phyloP scores from a whole-genome alignment of 1,284 basidiomycete species.

The Rhodotorula mucilaginosa region DNA sequence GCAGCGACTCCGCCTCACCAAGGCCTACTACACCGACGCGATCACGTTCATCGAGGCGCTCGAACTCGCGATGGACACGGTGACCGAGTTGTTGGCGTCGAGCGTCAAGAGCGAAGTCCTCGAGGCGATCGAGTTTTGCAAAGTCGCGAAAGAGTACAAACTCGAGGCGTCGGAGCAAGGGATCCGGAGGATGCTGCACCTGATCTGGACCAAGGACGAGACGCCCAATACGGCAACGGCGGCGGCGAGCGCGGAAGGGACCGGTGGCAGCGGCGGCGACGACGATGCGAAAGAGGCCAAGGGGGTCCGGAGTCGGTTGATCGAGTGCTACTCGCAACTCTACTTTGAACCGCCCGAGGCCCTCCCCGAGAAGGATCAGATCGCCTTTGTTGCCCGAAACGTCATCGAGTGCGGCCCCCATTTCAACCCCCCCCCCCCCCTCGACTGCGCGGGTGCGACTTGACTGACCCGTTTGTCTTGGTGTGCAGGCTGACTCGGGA shows the following conservation, averaged over 20 bases:
- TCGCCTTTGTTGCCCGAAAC: constrained; percentile 94
- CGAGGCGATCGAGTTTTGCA: constrained; percentile 94
- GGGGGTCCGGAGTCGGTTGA: constrained; percentile 77
- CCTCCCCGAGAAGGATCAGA: constrained; percentile 71
- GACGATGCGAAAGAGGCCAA: constrained; percentile 81
- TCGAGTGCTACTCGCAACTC: constrained; percentile 83
- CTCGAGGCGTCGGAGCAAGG: constrained; percentile 75
- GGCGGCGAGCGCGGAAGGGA: background rate
- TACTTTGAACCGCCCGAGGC: constrained; percentile 79
- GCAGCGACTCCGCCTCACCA: constrained; percentile 70
- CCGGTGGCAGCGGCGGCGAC: background rate
- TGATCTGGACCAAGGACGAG: constrained; percentile 97
- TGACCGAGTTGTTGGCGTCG: constrained; percentile 76
- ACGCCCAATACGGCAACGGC: constrained; percentile 52
- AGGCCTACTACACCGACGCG: constrained; percentile 84
- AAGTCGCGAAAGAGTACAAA: constrained; percentile 77
- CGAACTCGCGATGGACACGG: constrained; percentile 66
- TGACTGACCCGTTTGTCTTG: background rate
- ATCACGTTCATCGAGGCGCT: constrained; percentile 80
- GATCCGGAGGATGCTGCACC: constrained; percentile 93
- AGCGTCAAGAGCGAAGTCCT: constrained; percentile 91
- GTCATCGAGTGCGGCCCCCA: constrained; percentile 79
- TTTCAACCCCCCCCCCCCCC: background rate
- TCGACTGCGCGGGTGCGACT: background rate
- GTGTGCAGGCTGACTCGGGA: constrained; percentile 72